These are phyloP conservation scores for Stellera chamaejasme DNA, from an alignment of 345 rosid genomes.

Conservation along the genomic window DNA sequence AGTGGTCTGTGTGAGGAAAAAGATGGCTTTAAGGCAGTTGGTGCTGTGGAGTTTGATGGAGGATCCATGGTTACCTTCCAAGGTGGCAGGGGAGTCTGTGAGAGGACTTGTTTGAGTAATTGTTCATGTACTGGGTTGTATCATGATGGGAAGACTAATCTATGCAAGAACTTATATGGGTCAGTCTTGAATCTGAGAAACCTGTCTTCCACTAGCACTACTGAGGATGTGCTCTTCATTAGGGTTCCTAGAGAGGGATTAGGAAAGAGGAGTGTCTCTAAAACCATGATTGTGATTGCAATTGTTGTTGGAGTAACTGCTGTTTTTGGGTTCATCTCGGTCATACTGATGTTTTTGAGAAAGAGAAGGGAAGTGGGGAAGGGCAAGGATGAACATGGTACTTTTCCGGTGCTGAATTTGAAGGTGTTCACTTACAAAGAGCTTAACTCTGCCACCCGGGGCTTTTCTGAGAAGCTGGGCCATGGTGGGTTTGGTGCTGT, in stretches of 20 bases:
- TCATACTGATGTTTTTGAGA: constrained; percentile 30
- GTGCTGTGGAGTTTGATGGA: constrained; percentile 36
- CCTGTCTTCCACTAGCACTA: constrained; percentile 23
- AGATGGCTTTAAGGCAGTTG: constrained; percentile 35
- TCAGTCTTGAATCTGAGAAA: constrained; percentile 50
- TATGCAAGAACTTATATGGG: constrained; percentile 48
- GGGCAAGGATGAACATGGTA: constrained; percentile 30
- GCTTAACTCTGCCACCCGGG: constrained; percentile 35
- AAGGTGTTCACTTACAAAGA: constrained; percentile 54
- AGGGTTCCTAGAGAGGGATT: constrained; percentile 36
- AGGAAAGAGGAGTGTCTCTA: constrained; percentile 28
- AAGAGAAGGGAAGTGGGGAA: constrained; percentile 35
- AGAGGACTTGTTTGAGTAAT: constrained; percentile 41
- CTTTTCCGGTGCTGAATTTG: constrained; percentile 45
- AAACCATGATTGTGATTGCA: constrained; percentile 31
- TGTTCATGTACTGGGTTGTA: constrained; percentile 65
- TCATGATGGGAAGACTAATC: constrained; percentile 31
- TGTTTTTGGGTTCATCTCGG: constrained; percentile 24
- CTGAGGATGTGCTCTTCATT: constrained; percentile 31
- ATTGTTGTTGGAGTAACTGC: constrained; percentile 44
- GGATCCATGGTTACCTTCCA: constrained; percentile 18
- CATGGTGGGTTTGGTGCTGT: constrained; percentile 66
- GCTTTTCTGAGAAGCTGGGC: constrained; percentile 49
- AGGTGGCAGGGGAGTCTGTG: constrained; percentile 39
- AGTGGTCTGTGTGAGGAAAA: constrained; percentile 19